phyloP scores from a whole-genome alignment of 257 asterid genomes.

The Solanum chilense region DNA sequence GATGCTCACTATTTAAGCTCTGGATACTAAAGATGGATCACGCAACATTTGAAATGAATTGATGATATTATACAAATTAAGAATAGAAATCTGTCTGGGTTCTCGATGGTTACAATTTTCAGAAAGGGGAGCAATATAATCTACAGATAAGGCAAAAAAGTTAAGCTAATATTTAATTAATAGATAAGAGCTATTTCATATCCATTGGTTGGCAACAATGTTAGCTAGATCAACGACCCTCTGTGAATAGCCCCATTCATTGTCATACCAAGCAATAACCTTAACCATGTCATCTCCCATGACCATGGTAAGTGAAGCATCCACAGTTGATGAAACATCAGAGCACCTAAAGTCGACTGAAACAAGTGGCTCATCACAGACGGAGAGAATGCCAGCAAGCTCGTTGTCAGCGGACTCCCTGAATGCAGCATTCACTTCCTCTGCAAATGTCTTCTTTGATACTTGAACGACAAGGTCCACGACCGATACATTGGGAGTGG shows the following conservation, averaged over 20 bases:
- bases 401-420: conserved; percentile 60
- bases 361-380: conserved; percentile 80
- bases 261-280: conserved; percentile 93
- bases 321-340: conserved; percentile 72
- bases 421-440: conserved; percentile 82
- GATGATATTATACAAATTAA: neutral
- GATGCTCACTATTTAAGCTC: neutral
- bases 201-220: conserved; percentile 80
- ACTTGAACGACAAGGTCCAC: conserved; percentile 86
- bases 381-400: conserved; percentile 58
- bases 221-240: conserved; percentile 94
- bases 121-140: conserved; percentile 11
- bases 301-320: conserved; percentile 75
- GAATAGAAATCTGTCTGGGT: neutral
- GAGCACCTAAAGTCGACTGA: conserved; percentile 77
- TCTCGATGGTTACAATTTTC: conserved; percentile 13
- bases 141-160: conserved; percentile 13
- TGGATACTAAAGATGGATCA: neutral
- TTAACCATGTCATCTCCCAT: conserved; percentile 89
- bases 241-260: conserved; percentile 94
- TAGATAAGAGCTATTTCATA: conserved; percentile 9
- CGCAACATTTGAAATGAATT: neutral
- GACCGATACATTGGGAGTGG: conserved; percentile 81
- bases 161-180: neutral
- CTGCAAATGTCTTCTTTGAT: conserved; percentile 77